Evolutionary conservation across 257 asterid species (phyloP).

Genomic region (Primulina huaijiensis): DNA sequence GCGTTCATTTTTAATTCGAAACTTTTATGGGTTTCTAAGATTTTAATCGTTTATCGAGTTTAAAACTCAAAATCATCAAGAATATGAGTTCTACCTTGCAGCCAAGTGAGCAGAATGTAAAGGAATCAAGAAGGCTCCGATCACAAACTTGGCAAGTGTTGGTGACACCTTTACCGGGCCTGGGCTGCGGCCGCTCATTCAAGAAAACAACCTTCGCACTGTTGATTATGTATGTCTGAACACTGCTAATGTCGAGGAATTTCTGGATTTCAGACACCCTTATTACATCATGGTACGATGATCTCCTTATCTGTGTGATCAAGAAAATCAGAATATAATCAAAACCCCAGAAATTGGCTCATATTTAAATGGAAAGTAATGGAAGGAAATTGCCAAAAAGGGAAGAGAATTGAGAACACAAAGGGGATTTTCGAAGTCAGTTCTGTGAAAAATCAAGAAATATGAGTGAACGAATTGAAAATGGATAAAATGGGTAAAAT

Average conservation of each 20-base stretch:
- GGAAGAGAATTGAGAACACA: not conserved
- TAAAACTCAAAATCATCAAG: too few species aligned
- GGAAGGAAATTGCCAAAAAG: not conserved
- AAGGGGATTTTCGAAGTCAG: slow-evolving; percentile 32
- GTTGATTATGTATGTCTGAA: slow-evolving; percentile 79
- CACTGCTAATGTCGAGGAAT: slow-evolving; percentile 61
- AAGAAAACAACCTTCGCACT: slow-evolving; percentile 82
- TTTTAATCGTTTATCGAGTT: too few species aligned
- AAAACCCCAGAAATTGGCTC: slow-evolving; percentile 6
- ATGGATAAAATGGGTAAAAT: not conserved
- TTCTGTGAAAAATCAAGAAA: slow-evolving; percentile 15
- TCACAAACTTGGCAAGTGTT: slow-evolving; percentile 79
- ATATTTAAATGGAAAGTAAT: not conserved
- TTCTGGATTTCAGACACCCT: slow-evolving; percentile 78
- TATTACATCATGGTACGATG: slow-evolving; percentile 87
- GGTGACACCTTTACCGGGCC: slow-evolving; percentile 87
- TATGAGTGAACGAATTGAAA: not conserved
- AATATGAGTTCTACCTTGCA: slow-evolving; percentile 56
- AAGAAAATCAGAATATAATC: not conserved
- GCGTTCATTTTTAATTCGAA: too few species aligned
- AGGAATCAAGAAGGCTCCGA: slow-evolving; percentile 76
- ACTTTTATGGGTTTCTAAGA: too few species aligned
- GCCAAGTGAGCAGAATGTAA: slow-evolving; percentile 88
- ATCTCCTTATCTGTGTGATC: slow-evolving; percentile 65
- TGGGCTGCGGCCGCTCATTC: slow-evolving; percentile 83